A percentile compares a stretch with the other conserved stretches of the same genome.
Evolutionary conservation across 148 eudicot genomes (phyloP).

Genomic region (Chenopodium album): DNA sequence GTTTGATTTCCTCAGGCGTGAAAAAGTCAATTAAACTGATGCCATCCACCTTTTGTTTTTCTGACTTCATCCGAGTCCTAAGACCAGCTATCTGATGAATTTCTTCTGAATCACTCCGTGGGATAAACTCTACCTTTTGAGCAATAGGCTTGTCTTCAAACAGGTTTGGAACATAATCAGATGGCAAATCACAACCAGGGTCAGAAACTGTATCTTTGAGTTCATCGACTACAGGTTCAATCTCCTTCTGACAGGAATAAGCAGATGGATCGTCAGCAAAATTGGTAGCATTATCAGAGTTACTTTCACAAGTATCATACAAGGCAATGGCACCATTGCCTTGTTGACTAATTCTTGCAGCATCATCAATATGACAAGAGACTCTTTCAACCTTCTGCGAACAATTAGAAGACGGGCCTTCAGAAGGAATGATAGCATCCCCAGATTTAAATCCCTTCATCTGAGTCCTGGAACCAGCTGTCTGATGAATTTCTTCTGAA

Average conservation of each 20-base stretch:
- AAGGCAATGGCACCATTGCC: conserved; percentile 5
- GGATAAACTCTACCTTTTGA: conserved; percentile 32
- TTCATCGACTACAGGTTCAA: conserved; percentile 23
- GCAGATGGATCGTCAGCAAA: conserved; percentile 28
- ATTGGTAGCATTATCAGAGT: conserved; percentile 21
- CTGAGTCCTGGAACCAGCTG: conserved; percentile 4
- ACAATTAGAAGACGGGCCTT: conserved; percentile 23
- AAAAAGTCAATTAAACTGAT: conserved; percentile 69
- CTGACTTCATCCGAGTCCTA: conserved; percentile 26
- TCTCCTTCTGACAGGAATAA: conserved; percentile 24
- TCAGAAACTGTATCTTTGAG: conserved; percentile 19
- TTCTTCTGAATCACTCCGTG: conserved; percentile 21
- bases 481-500: conserved; percentile 20
- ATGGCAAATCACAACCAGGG: conserved; percentile 17
- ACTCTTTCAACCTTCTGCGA: background rate
- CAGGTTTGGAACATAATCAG: conserved; percentile 22
- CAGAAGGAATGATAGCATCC: conserved; percentile 24
- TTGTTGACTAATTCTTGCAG: conserved; percentile 17
- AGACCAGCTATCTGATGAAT: conserved; percentile 15
- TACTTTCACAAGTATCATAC: conserved; percentile 19
- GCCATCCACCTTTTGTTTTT: conserved; percentile 45
- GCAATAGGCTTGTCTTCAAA: conserved; percentile 27
- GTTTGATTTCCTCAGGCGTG: conserved; percentile 52
- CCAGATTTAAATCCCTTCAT: conserved; percentile 12
- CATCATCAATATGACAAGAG: conserved; percentile 12